phyloP scores from a whole-genome alignment of 345 rosid genomes.

The Lenwebbia sp. region DNA sequence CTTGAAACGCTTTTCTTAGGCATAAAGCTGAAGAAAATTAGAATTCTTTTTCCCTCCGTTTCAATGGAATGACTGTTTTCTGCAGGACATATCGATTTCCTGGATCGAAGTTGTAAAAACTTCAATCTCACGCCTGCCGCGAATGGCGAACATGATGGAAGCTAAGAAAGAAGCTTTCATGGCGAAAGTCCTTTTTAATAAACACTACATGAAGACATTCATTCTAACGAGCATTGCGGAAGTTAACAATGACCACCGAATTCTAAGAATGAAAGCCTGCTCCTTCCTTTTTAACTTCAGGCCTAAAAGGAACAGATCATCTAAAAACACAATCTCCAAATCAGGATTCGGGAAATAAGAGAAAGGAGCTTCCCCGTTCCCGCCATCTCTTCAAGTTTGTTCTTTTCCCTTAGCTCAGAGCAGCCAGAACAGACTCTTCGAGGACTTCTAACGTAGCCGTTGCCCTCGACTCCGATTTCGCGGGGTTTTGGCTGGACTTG shows the following conservation, averaged over 20 bases:
- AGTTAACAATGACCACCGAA: background rate
- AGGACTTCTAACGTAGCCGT: background rate
- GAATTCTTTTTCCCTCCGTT: background rate
- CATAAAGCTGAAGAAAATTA: background rate
- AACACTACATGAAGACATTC: background rate
- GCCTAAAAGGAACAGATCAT: background rate
- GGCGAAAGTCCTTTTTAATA: background rate
- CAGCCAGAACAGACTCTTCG: background rate
- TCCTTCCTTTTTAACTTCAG: background rate
- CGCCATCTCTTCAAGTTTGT: background rate
- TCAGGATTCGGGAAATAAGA: background rate
- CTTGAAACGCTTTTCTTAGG: background rate
- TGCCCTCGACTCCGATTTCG: conserved; percentile 63
- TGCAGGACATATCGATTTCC: background rate
- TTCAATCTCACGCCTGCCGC: background rate
- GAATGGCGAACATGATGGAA: background rate
- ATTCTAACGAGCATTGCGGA: background rate
- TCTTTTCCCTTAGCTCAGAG: background rate
- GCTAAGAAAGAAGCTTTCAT: background rate
- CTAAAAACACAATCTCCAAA: background rate
- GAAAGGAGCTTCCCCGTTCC: background rate
- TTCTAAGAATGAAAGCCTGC: background rate
- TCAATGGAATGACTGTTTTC: background rate
- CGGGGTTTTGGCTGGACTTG: conserved; percentile 74
- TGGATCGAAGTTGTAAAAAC: background rate